phyloP scores from a whole-genome alignment of 2,329 filamentous ascomycete species.

The Aureobasidium uvarum region DNA sequence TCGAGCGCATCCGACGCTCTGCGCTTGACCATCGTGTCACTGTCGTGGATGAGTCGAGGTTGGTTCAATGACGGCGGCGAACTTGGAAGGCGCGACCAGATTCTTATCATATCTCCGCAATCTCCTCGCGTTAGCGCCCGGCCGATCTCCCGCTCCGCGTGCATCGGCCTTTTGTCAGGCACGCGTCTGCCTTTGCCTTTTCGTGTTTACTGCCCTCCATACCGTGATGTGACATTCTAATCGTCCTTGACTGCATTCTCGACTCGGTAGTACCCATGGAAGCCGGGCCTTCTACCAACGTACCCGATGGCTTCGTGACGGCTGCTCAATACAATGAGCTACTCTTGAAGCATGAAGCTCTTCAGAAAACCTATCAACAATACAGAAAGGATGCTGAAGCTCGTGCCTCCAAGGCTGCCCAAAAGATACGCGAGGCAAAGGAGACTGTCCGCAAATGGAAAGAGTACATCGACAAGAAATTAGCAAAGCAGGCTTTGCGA shows the following conservation, averaged over 20 bases:
- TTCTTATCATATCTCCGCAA: conserved; percentile 4
- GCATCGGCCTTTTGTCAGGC: conserved; percentile 9
- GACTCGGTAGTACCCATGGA: background rate
- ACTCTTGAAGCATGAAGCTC: conserved; percentile 14
- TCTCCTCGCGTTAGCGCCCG: background rate
- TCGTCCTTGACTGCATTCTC: background rate
- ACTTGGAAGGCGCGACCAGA: background rate
- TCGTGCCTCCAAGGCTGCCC: conserved; percentile 24
- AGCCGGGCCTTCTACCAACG: background rate
- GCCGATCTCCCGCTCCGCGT: conserved; percentile 22
- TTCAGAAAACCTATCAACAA: conserved; percentile 20
- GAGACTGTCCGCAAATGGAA: conserved; percentile 36
- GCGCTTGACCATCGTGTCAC: conserved; percentile 27
- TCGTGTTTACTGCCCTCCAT: background rate
- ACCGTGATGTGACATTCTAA: background rate
- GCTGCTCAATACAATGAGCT: conserved; percentile 16
- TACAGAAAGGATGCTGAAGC: conserved; percentile 20
- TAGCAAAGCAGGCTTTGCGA: conserved; percentile 31
- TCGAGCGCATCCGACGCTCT: conserved; percentile 24
- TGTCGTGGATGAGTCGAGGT: background rate
- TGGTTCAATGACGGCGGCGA: background rate
- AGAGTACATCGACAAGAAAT: conserved; percentile 37
- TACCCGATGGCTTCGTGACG: conserved; percentile 7
- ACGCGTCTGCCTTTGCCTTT: conserved; percentile 23
- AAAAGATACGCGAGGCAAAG: conserved; percentile 18